Percentiles rank a stretch among this genome's conserved stretches.
Conservation (phyloP, 2,329 filamentous ascomycete species). For the Pseudocercospora cruenta region DNA sequence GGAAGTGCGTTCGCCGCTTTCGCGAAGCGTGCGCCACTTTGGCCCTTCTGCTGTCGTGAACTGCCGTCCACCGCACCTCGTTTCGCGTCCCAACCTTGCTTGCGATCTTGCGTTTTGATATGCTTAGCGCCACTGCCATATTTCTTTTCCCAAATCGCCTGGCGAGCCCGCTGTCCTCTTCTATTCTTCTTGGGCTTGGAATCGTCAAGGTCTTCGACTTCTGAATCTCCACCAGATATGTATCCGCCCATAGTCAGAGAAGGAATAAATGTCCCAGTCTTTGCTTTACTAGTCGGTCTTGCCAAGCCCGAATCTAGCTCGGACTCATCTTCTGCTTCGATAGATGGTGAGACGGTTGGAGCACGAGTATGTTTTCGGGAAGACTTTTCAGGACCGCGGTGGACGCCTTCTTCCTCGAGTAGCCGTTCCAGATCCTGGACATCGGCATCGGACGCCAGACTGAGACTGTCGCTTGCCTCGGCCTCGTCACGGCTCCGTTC, state of each 20-base stretch:
- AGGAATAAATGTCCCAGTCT: constrained; percentile 64
- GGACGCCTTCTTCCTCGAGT: constrained; percentile 30
- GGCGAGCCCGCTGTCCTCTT: constrained; percentile 75
- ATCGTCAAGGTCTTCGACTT: constrained; percentile 58
- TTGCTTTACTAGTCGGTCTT: constrained; percentile 46
- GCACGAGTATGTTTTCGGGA: constrained; percentile 18
- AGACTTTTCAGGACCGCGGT: neutral
- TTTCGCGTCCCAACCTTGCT: constrained; percentile 62
- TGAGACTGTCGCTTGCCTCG: constrained; percentile 28
- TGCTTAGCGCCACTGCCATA: constrained; percentile 74
- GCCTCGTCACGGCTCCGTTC: constrained; percentile 7
- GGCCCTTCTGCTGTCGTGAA: constrained; percentile 22
- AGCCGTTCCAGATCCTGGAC: constrained; percentile 33
- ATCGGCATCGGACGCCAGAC: constrained; percentile 30
- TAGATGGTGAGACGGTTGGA: constrained; percentile 27
- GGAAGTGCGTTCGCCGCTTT: constrained; percentile 26
- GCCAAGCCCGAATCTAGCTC: constrained; percentile 30
- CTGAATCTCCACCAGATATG: constrained; percentile 75
- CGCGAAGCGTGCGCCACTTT: constrained; percentile 15
- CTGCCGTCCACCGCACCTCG: constrained; percentile 53
- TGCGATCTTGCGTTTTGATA: constrained; percentile 53
- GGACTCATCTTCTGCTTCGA: constrained; percentile 27
- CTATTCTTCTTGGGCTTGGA: constrained; percentile 69
- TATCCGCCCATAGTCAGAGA: constrained; percentile 77
- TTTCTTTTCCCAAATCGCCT: constrained; percentile 80